A percentile compares a stretch with the other conserved stretches of the same genome.
Conservation (phyloP, 345 rosid species). For the Hevea brasiliensis region DNA sequence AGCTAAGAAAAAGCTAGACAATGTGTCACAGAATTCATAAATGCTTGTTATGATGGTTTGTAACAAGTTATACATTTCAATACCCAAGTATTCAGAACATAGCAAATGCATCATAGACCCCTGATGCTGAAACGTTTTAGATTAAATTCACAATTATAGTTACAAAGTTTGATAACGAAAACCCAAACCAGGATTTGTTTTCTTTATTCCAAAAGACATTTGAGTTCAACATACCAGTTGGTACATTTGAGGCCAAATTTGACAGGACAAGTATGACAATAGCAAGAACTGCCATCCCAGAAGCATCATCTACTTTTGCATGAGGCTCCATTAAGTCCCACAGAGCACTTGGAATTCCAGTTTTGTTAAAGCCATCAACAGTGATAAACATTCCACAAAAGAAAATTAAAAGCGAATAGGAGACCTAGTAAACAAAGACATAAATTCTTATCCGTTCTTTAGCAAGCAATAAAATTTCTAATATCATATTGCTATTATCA, state of each 20-base stretch:
- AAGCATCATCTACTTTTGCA: conserved; percentile 43
- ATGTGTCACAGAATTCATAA: neutral
- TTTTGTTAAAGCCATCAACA: conserved; percentile 74
- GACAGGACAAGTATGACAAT: conserved; percentile 64
- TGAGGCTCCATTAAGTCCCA: conserved; percentile 85
- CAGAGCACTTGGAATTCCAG: conserved; percentile 70
- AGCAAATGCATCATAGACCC: neutral
- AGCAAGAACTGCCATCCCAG: conserved; percentile 63
- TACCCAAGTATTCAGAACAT: neutral
- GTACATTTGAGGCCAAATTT: conserved; percentile 84
- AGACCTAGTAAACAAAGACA: conserved; percentile 51
- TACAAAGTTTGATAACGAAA: neutral
- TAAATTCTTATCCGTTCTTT: neutral
- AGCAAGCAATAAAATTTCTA: neutral
- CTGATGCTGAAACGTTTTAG: too few relatives aligned
- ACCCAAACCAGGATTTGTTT: neutral
- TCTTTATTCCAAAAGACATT: too few relatives aligned
- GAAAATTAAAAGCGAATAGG: conserved; percentile 74
- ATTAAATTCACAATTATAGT: neutral
- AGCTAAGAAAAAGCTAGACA: neutral
- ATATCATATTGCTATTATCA: neutral
- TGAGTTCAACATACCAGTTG: conserved; percentile 56
- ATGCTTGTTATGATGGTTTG: neutral
- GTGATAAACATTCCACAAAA: conserved; percentile 93
- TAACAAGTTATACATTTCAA: neutral